Evolutionary conservation across 371 early-diverging fungal species (phyloP), one percentile per base, ranked within the genome.

Genomic region (Mortierella sp.): DNA sequence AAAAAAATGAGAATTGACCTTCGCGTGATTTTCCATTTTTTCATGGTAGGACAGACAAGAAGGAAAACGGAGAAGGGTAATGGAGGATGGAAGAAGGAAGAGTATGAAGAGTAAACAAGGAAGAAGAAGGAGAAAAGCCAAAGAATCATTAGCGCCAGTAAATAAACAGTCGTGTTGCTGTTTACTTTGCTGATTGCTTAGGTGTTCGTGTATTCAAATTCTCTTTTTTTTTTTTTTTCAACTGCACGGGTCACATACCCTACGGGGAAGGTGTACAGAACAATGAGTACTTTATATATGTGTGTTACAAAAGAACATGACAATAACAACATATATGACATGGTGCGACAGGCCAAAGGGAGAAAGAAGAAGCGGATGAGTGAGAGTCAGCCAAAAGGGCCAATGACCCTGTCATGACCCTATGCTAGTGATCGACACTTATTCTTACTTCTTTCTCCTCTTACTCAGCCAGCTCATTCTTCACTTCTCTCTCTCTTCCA

Each of bases 21-120:
- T 34, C 65, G 38, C 65, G 65, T 38, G 65, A 63, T 63, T 63
- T 63, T 63, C 38, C 65, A 6, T 34, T 31, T 63, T 63, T 60
- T 60, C 31, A 60, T 58, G 60, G 60, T 58, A 34, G 21, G 65
- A 34, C 38, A 28, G 28, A 19, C 6, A 34, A 34, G 38, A 21
- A 63, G 31, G 31, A 28, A 16, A 60, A 28, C 14, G 26, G 26
- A 58, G 14, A 31, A 58, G 4, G 11, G 28, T 16, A 6, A 63
- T 34, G 21, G 34, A 63, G 21, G 2, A 63, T n/a, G 52, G 60
- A 10, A 60, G 60, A 10, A 60, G 60, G 60, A 54, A 24, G 21
- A 54, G 26, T n/a, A n/a, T 10, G n/a, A 26, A n/a, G n/a, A 57
- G 57, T 10, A 28, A 28, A 16, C 4, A 57, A 26, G 26, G n/a